phyloP scores from a whole-genome alignment of 1,284 basidiomycete species.

The Cutaneotrichosporon mucoides region DNA sequence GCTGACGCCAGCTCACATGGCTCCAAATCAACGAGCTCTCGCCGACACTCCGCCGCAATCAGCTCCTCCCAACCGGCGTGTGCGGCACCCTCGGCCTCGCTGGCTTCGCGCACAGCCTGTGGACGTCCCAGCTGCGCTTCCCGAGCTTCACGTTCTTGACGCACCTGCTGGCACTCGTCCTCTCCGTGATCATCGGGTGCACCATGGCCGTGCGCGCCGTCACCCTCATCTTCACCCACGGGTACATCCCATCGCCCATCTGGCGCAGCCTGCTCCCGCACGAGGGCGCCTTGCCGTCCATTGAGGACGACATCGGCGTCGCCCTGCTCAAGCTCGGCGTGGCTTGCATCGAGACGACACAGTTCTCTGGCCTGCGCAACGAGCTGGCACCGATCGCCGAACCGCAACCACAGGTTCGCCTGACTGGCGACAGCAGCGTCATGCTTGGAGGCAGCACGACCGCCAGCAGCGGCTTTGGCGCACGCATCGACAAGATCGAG shows the following conservation, averaged over 20 bases:
- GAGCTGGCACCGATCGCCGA: slow-evolving; percentile 36
- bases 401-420: slow-evolving; percentile 31
- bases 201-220: slow-evolving; percentile 40
- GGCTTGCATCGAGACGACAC: slow-evolving; percentile 45
- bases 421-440: slow-evolving; percentile 22
- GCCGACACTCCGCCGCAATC: slow-evolving; percentile 25
- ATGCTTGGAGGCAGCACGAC: slow-evolving; percentile 6
- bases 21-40: slow-evolving; percentile 43
- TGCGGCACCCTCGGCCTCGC: slow-evolving; percentile 41
- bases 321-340: slow-evolving; percentile 44
- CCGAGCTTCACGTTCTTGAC: slow-evolving; percentile 48
- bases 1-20: slow-evolving; percentile 37
- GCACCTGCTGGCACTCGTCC: slow-evolving; percentile 43
- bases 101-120: slow-evolving; percentile 42
- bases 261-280: slow-evolving; percentile 40
- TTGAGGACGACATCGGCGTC: slow-evolving; percentile 46
- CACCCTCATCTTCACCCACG: slow-evolving; percentile 44
- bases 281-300: slow-evolving; percentile 34
- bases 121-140: slow-evolving; percentile 38
- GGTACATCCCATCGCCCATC: slow-evolving; percentile 43
- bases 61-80: slow-evolving; percentile 43
- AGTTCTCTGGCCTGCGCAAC: slow-evolving; percentile 44
- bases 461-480: slow-evolving; percentile 28
- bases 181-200: slow-evolving; percentile 38
- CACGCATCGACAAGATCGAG: slow-evolving; percentile 42